phyloP scores from a whole-genome alignment of 495 filamentous ascomycete species.

The Bombardia bombarda region DNA sequence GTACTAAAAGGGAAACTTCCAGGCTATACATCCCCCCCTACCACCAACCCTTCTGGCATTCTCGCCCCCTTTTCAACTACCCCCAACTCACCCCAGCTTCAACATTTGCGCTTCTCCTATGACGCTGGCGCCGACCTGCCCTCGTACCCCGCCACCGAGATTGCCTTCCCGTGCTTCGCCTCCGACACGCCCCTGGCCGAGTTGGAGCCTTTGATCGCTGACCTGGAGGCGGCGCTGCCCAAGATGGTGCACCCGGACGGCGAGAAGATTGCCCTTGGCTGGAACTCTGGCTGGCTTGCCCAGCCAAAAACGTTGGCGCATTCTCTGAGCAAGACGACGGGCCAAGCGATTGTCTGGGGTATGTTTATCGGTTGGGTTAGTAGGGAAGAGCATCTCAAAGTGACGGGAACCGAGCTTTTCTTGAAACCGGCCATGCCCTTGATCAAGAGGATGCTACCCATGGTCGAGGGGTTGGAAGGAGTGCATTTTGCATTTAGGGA shows the following conservation, averaged over 20 bases:
- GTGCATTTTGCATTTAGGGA: background rate
- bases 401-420: background rate
- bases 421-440: no score
- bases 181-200: background rate
- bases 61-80: no score
- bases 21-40: no score
- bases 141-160: background rate
- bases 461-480: background rate
- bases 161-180: background rate
- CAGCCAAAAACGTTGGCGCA: no score
- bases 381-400: background rate
- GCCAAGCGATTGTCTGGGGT: background rate
- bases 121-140: background rate
- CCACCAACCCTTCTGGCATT: no score
- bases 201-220: background rate
- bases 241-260: no score
- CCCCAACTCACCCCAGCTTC: no score
- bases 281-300: no score
- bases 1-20: no score
- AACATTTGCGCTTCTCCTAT: background rate
- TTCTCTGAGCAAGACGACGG: background rate
- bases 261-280: no score
- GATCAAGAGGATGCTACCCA: background rate
- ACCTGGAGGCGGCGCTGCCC: no score
- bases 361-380: background rate